Conservation (phyloP, 768 basidiomycete species). For the Phylloporus scabripes region DNA sequence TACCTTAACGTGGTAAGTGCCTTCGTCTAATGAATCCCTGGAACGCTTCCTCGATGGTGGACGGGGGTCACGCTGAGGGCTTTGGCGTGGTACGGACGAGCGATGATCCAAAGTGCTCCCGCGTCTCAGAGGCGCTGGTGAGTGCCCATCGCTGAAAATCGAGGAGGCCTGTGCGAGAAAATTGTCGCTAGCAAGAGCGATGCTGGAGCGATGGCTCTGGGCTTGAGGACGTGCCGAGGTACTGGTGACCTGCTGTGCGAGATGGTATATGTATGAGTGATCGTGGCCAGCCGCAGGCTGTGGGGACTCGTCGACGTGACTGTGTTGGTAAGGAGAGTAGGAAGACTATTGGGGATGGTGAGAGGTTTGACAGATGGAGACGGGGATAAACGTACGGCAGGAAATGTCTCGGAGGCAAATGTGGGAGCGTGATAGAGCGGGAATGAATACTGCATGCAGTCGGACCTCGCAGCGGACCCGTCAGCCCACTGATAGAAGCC, state of each 20-base stretch:
- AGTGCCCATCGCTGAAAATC: constrained; percentile 23
- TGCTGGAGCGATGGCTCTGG: constrained; percentile 29
- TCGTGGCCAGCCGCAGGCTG: constrained; percentile 15
- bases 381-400: constrained; percentile 13
- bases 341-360: constrained; percentile 9
- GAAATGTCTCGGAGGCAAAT: constrained; percentile 12
- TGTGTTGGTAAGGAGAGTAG: constrained; percentile 15
- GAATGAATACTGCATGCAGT: constrained; percentile 18
- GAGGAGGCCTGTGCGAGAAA: constrained; percentile 31
- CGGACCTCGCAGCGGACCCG: constrained; percentile 22
- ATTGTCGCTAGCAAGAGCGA: constrained; percentile 29
- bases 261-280: constrained; percentile 16
- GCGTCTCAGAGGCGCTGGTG: constrained; percentile 10
- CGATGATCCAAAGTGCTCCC: constrained; percentile 15
- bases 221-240: constrained; percentile 17
- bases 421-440: constrained; percentile 11
- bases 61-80: constrained; percentile 14
- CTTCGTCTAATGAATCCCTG: constrained; percentile 26
- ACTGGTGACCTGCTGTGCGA: constrained; percentile 22
- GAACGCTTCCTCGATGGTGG: constrained; percentile 31
- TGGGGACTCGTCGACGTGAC: constrained; percentile 11
- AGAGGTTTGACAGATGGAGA: constrained; percentile 5
- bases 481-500: constrained; percentile 27
- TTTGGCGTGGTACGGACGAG: constrained; percentile 12
- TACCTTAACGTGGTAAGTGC: constrained; percentile 28